Percentiles rank a stretch among this genome's conserved stretches.
Evolutionary conservation across 2,329 filamentous ascomycete genomes (phyloP).

Genomic region (Mycosphaerella arachidis): DNA sequence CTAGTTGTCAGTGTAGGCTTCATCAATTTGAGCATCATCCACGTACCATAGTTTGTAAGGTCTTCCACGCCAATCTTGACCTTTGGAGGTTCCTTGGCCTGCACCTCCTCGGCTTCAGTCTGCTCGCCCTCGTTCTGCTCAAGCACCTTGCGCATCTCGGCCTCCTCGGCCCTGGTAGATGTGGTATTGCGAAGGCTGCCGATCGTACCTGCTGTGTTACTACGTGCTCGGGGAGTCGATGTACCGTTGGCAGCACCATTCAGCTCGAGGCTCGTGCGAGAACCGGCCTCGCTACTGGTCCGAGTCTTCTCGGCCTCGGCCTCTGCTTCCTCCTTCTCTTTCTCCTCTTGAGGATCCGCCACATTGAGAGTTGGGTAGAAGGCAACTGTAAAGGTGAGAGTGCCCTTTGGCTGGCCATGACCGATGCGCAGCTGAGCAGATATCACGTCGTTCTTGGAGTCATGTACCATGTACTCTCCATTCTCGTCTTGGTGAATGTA

Average conservation of each 20-base stretch:
- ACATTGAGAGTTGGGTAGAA: conserved; percentile 90
- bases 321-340: conserved; percentile 42
- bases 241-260: background rate
- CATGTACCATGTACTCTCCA: conserved; percentile 76
- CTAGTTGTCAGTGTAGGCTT: conserved; percentile 33
- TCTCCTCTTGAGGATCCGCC: conserved; percentile 83
- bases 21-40: background rate
- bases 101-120: conserved; percentile 38
- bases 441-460: conserved; percentile 62
- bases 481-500: conserved; percentile 73
- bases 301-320: conserved; percentile 49
- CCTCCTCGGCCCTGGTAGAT: conserved; percentile 31
- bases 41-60: conserved; percentile 67
- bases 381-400: conserved; percentile 72
- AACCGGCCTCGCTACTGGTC: conserved; percentile 17
- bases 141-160: conserved; percentile 43
- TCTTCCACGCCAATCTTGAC: conserved; percentile 74
- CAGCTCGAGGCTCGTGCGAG: conserved; percentile 16
- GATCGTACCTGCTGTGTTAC: conserved; percentile 38
- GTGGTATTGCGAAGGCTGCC: conserved; percentile 35
- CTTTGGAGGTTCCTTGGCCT: conserved; percentile 63
- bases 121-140: conserved; percentile 46
- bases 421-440: conserved; percentile 69
- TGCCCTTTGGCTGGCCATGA: conserved; percentile 71
- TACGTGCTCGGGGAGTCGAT: conserved; percentile 14